A percentile compares a stretch with the other conserved stretches of the same genome.
phyloP scores from a whole-genome alignment of 305 asterid species.

The Solanum chacoense region DNA sequence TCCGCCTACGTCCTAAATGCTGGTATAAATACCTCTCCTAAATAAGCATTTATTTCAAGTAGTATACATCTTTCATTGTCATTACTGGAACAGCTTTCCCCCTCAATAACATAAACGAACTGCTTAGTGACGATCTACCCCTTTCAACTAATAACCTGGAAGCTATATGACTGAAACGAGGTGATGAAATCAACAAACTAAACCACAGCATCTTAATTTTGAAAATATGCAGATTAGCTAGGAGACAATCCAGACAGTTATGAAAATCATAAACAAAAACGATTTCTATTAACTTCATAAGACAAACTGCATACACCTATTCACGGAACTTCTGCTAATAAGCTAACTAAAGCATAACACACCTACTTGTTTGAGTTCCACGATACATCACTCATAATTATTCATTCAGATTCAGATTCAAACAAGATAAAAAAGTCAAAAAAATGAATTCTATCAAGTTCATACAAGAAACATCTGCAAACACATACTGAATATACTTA shows the following conservation, averaged over 20 bases:
- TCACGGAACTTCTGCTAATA: neutral
- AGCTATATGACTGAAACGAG: neutral
- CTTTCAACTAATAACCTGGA: neutral
- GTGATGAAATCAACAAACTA: neutral
- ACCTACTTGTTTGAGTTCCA: neutral
- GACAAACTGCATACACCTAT: neutral
- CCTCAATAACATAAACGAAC: neutral
- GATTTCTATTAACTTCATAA: neutral
- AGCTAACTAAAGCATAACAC: neutral
- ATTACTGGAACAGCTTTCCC: neutral
- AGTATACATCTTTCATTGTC: neutral
- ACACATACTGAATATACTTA: neutral
- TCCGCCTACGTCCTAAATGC: neutral
- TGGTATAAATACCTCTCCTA: neutral
- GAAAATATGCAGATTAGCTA: neutral
- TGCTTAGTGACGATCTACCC: neutral
- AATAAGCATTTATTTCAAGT: neutral
- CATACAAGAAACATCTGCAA: neutral
- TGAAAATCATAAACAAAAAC: neutral
- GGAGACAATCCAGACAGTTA: neutral
- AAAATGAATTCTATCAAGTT: neutral
- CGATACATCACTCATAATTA: neutral
- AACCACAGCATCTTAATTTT: neutral
- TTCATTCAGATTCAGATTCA: neutral
- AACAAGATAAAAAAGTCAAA: neutral